phyloP scores from a whole-genome alignment of 2,329 filamentous ascomycete genomes.

The Cladophialophora yegresii region DNA sequence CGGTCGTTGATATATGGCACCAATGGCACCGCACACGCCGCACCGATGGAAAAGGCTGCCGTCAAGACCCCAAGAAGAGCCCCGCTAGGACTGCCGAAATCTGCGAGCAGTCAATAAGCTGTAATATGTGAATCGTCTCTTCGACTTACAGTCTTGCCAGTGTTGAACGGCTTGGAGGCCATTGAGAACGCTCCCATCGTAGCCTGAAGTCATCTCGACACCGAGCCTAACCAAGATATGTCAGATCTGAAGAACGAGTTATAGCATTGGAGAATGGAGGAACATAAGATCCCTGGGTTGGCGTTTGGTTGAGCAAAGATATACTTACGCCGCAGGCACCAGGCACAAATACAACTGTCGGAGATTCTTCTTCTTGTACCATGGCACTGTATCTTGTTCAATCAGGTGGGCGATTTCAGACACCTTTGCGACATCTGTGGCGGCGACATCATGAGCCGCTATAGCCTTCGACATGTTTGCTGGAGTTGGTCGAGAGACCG shows the following conservation, averaged over 20 bases:
- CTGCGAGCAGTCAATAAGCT: constrained; percentile 54
- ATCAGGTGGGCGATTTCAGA: constrained; percentile 28
- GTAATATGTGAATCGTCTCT: constrained; percentile 43
- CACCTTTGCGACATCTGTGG: constrained; percentile 26
- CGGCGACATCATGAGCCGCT: constrained; percentile 24
- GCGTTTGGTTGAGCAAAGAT: background rate
- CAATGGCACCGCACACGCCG: constrained; percentile 50
- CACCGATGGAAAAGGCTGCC: constrained; percentile 46
- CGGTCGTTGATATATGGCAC: constrained; percentile 53
- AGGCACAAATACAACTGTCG: constrained; percentile 59
- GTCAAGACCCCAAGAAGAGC: constrained; percentile 25
- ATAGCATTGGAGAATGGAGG: background rate
- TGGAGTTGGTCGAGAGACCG: background rate
- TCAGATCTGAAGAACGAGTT: too few species aligned
- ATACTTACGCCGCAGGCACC: constrained; percentile 54
- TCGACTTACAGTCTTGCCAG: constrained; percentile 43
- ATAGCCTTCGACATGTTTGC: constrained; percentile 26
- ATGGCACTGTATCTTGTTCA: constrained; percentile 46
- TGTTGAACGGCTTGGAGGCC: constrained; percentile 27
- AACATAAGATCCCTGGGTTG: background rate
- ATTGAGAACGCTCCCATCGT: constrained; percentile 33
- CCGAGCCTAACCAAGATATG: constrained; percentile 49
- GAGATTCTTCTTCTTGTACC: constrained; percentile 63
- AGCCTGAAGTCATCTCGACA: constrained; percentile 59
- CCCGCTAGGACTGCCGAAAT: constrained; percentile 41